Percentiles rank a stretch among this genome's conserved stretches.
phyloP scores from a whole-genome alignment of 1,284 basidiomycete genomes.

The Bjerkandera adusta region DNA sequence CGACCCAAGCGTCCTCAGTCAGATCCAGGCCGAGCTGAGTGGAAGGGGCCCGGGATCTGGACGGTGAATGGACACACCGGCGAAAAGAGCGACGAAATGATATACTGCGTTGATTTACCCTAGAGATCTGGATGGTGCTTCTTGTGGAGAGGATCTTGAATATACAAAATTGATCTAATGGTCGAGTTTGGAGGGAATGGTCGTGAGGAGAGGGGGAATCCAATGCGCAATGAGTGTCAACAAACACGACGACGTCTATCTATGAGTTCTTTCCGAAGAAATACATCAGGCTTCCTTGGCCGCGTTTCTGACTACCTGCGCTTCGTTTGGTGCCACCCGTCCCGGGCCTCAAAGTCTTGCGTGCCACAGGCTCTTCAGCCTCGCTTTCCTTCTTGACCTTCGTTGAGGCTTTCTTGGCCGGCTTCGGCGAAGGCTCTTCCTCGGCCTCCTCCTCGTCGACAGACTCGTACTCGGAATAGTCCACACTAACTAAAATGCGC shows the following conservation, averaged over 20 bases:
- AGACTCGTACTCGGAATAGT: slow-evolving; percentile 79
- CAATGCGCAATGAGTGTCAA: neutral
- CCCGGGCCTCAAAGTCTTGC: slow-evolving; percentile 1
- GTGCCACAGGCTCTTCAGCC: slow-evolving; percentile 26
- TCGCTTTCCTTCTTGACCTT: slow-evolving; percentile 34
- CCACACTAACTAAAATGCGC: slow-evolving; percentile 56
- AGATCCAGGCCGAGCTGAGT: slow-evolving; percentile 53
- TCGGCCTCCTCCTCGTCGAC: slow-evolving; percentile 56
- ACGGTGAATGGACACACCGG: too few species aligned
- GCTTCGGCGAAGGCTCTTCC: slow-evolving; percentile 13
- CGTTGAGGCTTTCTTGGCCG: slow-evolving; percentile 31
- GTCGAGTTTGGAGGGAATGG: too few species aligned
- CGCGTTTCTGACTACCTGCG: slow-evolving; percentile 17
- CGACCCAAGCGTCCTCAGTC: slow-evolving; percentile 67
- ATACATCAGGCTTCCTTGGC: slow-evolving; percentile 29
- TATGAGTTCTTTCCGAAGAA: slow-evolving; percentile 32
- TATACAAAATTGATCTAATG: neutral
- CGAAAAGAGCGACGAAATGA: too few species aligned
- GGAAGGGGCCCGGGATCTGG: neutral
- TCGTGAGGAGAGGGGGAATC: neutral
- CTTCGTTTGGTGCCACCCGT: slow-evolving; percentile 26
- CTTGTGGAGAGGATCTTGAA: neutral
- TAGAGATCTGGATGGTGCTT: too few species aligned
- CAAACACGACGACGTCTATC: slow-evolving; percentile 4
- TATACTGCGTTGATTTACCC: too few species aligned